Evolutionary conservation across 2,329 filamentous ascomycete genomes (phyloP), one percentile per base, ranked within the genome.

Genomic region (Apiospora hydei): DNA sequence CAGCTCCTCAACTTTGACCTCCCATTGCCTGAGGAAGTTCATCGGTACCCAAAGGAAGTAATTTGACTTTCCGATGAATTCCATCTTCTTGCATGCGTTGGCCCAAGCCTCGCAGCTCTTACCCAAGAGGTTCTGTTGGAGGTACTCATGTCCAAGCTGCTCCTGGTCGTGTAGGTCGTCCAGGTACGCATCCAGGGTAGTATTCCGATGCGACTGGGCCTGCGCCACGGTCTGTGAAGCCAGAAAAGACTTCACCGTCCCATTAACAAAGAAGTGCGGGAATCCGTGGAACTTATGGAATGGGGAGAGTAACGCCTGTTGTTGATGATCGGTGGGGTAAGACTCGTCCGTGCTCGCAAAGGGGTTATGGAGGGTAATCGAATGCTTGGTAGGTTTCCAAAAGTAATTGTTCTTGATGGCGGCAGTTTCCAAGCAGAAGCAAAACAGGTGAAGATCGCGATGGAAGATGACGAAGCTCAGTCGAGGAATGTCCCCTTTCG

Each of bases 401-500:
- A 61, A 61, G 30, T 16, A 21, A 8, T 11, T 30, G 16, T 16
- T 11, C 26, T 1, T 1, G 13, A 38, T 38, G 16, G 21, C n/a
- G 46, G 46, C 46, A 38, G 10, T 4, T 21, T 38, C 30, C 53
- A 61, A 38, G 30, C 16, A 38, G 30, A 61, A 30, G 30, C 30
- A 61, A 61, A 61, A 16, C 30, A 38, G 30, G 16, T 38, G 53
- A 18, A 61, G 18, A 34, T 61, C 30, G 16, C 30, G 30, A 7
- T 61, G 53, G 30, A 61, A 30, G 7, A 61, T 61, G 30, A 38
- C 30, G 26, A 38, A 13, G 26, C 3, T 38, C 26, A 34, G 14
- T 3, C 8, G 30, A 1, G 4, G 30, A 21, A 3, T 1, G 26
- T 4, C 3, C 14, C 3, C 16, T 34, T 6, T 1, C 3, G 16